Conservation (phyloP, 2,329 filamentous ascomycete species). For the Calonectria pauciramosa region DNA sequence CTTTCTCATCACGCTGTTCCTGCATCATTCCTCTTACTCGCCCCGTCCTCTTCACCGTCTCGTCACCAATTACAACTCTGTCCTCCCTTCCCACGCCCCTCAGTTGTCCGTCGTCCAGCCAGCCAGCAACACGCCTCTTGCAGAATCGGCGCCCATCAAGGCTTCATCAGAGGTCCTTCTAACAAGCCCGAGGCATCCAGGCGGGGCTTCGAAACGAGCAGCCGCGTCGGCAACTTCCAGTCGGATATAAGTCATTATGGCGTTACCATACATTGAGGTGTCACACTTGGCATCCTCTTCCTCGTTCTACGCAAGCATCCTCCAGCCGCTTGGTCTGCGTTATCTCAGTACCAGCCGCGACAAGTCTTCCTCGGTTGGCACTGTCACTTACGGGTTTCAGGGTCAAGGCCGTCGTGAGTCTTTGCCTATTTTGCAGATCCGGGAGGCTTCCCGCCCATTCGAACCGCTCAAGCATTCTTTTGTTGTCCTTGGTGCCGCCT, state of each 20-base stretch:
- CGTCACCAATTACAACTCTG: constrained; percentile 33
- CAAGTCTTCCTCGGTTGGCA: constrained; percentile 51
- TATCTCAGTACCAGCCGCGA: constrained; percentile 58
- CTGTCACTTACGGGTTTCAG: constrained; percentile 56
- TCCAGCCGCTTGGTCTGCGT: constrained; percentile 82
- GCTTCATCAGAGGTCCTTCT: constrained; percentile 29
- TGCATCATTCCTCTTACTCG: constrained; percentile 22
- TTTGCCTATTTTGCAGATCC: constrained; percentile 60
- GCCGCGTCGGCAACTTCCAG: constrained; percentile 34
- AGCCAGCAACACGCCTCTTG: constrained; percentile 27
- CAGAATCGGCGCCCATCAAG: constrained; percentile 24
- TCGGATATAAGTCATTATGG: constrained; percentile 46
- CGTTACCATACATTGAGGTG: constrained; percentile 72
- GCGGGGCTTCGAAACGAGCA: constrained; percentile 41
- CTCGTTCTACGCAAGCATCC: constrained; percentile 85
- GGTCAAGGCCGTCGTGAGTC: constrained; percentile 41
- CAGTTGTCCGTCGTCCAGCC: constrained; percentile 35
- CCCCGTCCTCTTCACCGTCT: constrained; percentile 29
- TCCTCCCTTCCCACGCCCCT: constrained; percentile 37
- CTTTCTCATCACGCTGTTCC: constrained; percentile 6
- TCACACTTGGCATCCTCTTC: constrained; percentile 83
- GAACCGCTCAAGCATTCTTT: constrained; percentile 58
- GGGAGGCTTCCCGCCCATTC: constrained; percentile 56
- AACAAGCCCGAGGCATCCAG: constrained; percentile 37
- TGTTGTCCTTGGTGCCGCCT: constrained; percentile 78